Evolutionary conservation across 1,284 basidiomycete genomes (phyloP).

Genomic region (Melampsora americana): DNA sequence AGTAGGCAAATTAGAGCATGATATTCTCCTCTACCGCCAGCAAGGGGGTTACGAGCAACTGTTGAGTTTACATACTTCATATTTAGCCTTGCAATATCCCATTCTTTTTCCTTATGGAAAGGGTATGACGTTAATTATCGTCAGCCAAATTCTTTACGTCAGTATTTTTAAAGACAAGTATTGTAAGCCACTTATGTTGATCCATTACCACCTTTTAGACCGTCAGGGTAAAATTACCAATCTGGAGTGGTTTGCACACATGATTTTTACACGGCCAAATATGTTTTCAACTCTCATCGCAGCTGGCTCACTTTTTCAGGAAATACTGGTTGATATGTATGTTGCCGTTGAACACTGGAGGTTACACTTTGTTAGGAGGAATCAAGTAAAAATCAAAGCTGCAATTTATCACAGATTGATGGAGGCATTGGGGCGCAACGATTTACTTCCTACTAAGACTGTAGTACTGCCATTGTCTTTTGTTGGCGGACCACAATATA

Average conservation of each 20-base stretch:
- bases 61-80: not conserved
- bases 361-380: not conserved
- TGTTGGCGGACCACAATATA: constrained; percentile 53
- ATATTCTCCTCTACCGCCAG: not conserved
- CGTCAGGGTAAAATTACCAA: not conserved
- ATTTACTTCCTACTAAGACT: constrained; percentile 20
- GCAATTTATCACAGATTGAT: not conserved
- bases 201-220: not conserved
- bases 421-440: too few relatives aligned
- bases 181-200: not conserved
- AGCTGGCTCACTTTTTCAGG: not conserved
- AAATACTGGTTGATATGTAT: not conserved
- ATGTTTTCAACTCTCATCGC: not conserved
- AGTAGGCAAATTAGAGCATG: not conserved
- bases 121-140: not conserved
- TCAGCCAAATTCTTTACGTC: not conserved
- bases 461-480: constrained; percentile 55
- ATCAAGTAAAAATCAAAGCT: not conserved
- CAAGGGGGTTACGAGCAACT: not conserved
- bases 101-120: constrained; percentile 10
- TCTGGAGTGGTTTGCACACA: not conserved
- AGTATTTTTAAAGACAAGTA: too few relatives aligned
- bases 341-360: not conserved
- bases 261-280: not conserved
- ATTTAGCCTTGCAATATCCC: not conserved